Base-by-base conservation (phyloP, 257 asterid genomes). In the Lavandula angustifolia region DNA sequence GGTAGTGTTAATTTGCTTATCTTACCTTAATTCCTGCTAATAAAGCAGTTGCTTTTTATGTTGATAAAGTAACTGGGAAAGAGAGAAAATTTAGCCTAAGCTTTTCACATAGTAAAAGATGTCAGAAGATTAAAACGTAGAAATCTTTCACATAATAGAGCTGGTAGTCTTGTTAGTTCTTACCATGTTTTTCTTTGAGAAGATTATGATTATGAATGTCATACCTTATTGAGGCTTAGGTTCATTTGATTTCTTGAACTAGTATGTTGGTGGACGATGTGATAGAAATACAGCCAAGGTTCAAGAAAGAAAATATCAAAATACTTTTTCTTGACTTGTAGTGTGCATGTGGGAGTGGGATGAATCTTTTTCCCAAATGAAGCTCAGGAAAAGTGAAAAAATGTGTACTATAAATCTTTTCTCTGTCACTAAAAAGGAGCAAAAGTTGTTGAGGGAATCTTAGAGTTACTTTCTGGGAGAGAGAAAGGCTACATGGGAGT, bases 101-200 rank as follows among this genome's bases (percentile, higher is more conserved):
- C 74, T 74, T 78, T 78, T 60, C 67, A 44, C 64, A 43, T 41
- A 73, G 16, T 67, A 64, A 78, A 71, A 78, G 59, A 40, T 49
- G 63, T 53, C 67, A 58, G 77, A 73, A 44, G 3, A 47, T 38
- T 60, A 18, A 48, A 13, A 69, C 71, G 33, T 51, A 60, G 0
- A 16, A 51, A 13, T 40, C 64, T 62, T 74, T 54, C 64, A 50
- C 59, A 33, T 43, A 37, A 2, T 37, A 6, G 37, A 33, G 1
- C 27, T 22, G 27, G 27, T 2, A 22, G 27, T 22, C 27, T 22
- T 22, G 1, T 22, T 22, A 22, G 27, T 22, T 22, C 27, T 22
- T 22, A 22, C 27, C 27, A 22, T 34, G 7, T 34, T 34, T 34
- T 3, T 34, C 38, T 34, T 34, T 34, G 38, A 34, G 2, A 22